Evolutionary conservation across 1,284 basidiomycete genomes (phyloP), one percentile per base, ranked within the genome.

Genomic region (Sphagnurus paluster): DNA sequence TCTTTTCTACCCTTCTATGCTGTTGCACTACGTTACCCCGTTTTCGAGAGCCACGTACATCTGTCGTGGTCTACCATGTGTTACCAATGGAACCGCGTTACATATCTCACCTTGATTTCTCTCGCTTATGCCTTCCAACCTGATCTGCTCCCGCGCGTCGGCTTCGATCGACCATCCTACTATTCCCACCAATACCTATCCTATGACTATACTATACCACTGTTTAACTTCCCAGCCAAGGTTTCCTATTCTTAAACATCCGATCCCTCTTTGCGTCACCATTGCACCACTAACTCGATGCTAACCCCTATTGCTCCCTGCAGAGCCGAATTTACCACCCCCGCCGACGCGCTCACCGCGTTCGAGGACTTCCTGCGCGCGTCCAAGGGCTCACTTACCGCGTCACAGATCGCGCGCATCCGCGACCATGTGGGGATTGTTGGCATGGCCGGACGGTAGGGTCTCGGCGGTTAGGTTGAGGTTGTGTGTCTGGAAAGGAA

Each of bases 391-490:
- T 69, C 73, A 9, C 72, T 91, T 51, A 85, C 79, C 4, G 76
- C 83, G 0, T 80, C 71, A 56, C 85, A 91, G 60, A 87, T 91
- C 48, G 88, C 88, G 20, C 86, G 77, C 68, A 88, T 91, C 58
- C 77, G 88, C 25, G 88, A 90, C 60, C 71, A 74, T 21, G 83
- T 88, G 32, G 87, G 87, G 14, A 74, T 90, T 28, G 71, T 81
- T 39, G 88, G 89, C 8, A 91, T 91, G 88, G 82, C 80, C 25
- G 88, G 88, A n/a, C n/a, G n/a, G n/a, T n/a, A n/a, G n/a, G n/a
- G n/a, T n/a, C n/a, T n/a, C n/a, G n/a, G n/a, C n/a, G n/a, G n/a
- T n/a, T n/a, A n/a, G n/a, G n/a, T n/a, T n/a, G n/a, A n/a, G n/a
- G n/a, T n/a, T n/a, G n/a, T n/a, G n/a, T n/a, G n/a, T n/a, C n/a